Evolutionary conservation across 257 asterid genomes (phyloP).

Genomic region (Fraxinus quadrangulata): DNA sequence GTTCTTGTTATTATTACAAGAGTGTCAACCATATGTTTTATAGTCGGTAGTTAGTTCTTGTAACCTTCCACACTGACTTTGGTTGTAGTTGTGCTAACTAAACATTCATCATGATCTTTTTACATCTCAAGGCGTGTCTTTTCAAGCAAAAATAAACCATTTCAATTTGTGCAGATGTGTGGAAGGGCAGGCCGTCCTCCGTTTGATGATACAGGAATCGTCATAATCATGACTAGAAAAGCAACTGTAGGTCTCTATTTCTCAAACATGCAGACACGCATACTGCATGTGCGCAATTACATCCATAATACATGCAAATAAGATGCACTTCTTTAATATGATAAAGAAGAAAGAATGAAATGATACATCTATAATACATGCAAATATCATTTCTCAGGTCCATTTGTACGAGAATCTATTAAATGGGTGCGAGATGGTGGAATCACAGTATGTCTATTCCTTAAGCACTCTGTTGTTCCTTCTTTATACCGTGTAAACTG

Average conservation of each 20-base stretch:
- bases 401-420: conserved; percentile 90
- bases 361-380: conserved; percentile 22
- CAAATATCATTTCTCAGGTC: conserved; percentile 51
- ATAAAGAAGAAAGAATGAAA: background rate
- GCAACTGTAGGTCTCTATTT: conserved; percentile 64
- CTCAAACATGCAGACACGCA: background rate
- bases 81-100: conserved; percentile 22
- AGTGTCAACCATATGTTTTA: conserved; percentile 7
- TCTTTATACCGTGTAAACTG: conserved; percentile 7
- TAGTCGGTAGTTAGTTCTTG: conserved; percentile 23
- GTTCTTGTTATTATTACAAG: background rate
- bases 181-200: conserved; percentile 99
- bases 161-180: conserved; percentile 72
- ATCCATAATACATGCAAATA: conserved; percentile 22
- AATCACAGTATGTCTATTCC: conserved; percentile 80
- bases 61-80: conserved; percentile 11
- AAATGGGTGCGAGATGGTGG: conserved; percentile 96
- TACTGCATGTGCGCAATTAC: background rate
- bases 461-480: conserved; percentile 26
- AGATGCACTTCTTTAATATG: background rate
- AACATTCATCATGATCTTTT: conserved; percentile 4
- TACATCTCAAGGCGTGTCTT: conserved; percentile 17
- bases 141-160: conserved; percentile 26
- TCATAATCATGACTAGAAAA: conserved; percentile 94
- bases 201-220: conserved; percentile 93